These are phyloP conservation scores for Pseudonitzschia multistriata DNA, from an alignment of 108 stramenopile species.

Conservation along the genomic window DNA sequence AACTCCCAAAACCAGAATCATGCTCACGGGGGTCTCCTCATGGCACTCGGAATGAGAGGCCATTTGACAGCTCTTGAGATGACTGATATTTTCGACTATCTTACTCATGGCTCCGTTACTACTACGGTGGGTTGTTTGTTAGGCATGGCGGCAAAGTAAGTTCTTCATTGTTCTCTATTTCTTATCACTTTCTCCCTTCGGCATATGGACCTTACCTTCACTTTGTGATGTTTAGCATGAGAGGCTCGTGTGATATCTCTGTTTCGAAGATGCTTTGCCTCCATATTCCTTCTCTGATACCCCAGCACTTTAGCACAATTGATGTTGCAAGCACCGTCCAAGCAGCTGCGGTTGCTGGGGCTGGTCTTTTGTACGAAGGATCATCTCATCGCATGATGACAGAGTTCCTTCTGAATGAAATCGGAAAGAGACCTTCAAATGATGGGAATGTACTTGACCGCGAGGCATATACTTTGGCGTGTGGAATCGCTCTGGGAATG, in stretches of 20 bases:
- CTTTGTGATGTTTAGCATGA: slow-evolving; percentile 40
- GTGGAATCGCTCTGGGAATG: slow-evolving; percentile 91
- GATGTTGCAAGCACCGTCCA: slow-evolving; percentile 90
- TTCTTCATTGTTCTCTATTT: background rate
- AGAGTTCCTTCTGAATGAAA: slow-evolving; percentile 95
- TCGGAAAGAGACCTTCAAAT: slow-evolving; percentile 77
- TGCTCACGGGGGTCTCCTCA: slow-evolving; percentile 90
- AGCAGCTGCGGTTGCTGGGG: slow-evolving; percentile 86
- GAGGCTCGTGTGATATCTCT: slow-evolving; percentile 87
- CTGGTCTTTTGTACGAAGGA: slow-evolving; percentile 89
- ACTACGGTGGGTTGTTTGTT: slow-evolving; percentile 94
- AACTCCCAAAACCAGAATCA: slow-evolving; percentile 32
- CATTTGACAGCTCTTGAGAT: slow-evolving; percentile 90
- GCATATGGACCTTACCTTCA: background rate
- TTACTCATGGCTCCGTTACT: slow-evolving; percentile 92
- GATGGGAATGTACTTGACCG: slow-evolving; percentile 79
- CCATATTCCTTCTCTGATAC: slow-evolving; percentile 95
- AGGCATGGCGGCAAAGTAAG: slow-evolving; percentile 91
- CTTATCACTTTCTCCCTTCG: background rate
- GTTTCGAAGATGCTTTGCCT: slow-evolving; percentile 97
- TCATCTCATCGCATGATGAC: slow-evolving; percentile 95
- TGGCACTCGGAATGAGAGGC: slow-evolving; percentile 93
- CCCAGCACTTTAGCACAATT: slow-evolving; percentile 84
- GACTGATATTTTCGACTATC: slow-evolving; percentile 96
- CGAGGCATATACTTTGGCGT: slow-evolving; percentile 87